phyloP scores from a whole-genome alignment of 768 basidiomycete species.

The Lenzites betulinus region DNA sequence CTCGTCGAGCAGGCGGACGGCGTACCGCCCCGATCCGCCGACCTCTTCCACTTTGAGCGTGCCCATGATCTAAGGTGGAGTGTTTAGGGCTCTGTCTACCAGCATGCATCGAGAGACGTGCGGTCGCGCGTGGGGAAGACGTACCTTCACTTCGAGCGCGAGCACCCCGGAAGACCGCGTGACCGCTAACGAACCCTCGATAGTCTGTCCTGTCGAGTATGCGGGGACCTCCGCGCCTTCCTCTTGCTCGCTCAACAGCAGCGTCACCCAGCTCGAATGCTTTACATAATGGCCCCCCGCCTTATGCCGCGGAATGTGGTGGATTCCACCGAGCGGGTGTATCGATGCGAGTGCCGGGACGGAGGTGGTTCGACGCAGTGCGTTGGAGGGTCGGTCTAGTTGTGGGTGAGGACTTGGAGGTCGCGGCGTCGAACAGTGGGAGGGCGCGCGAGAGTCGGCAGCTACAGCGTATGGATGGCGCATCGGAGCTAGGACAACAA shows the following conservation, averaged over 20 bases:
- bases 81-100: too few relatives aligned
- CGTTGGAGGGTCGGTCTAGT: neutral
- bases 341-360: neutral
- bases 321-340: neutral
- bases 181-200: constrained; percentile 28
- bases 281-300: constrained; percentile 25
- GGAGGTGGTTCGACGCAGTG: neutral
- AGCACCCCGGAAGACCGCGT: constrained; percentile 24
- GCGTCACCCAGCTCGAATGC: constrained; percentile 26
- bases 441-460: constrained; percentile 1
- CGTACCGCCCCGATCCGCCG: constrained; percentile 25
- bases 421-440: constrained; percentile 1
- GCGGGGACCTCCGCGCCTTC: constrained; percentile 16
- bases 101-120: neutral
- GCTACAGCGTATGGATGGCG: constrained; percentile 10
- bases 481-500: neutral
- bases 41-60: constrained; percentile 30
- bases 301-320: neutral
- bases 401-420: neutral
- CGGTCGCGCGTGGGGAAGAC: neutral
- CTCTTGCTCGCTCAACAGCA: constrained; percentile 28
- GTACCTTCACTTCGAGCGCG: constrained; percentile 25
- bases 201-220: constrained; percentile 26
- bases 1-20: constrained; percentile 20
- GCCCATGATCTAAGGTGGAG: constrained; percentile 29